A percentile compares a stretch with the other conserved stretches of the same genome.
Evolutionary conservation across 2,329 filamentous ascomycete species (phyloP).

Genomic region (Fusarium miscanthi): DNA sequence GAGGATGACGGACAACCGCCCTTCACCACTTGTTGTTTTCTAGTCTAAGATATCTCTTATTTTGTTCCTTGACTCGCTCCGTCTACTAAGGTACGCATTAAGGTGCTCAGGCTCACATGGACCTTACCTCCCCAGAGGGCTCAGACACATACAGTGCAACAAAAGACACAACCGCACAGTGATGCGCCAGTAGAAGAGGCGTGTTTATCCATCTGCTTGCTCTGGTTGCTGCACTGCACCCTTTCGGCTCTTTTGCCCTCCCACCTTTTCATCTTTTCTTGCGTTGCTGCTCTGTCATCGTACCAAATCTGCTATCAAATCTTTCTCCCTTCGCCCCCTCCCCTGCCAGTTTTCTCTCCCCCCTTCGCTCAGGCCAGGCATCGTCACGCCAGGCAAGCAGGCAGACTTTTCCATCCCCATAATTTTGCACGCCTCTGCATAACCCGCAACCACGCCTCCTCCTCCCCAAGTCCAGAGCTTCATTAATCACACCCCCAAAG

Average conservation of each 20-base stretch:
- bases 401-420: slow-evolving; percentile 39
- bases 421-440: slow-evolving; percentile 51
- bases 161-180: background rate
- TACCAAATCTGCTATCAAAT: slow-evolving; percentile 16
- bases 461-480: slow-evolving; percentile 47
- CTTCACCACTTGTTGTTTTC: slow-evolving; percentile 8
- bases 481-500: slow-evolving; percentile 57
- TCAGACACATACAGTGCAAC: slow-evolving; percentile 1
- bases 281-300: slow-evolving; percentile 14
- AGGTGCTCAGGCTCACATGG: slow-evolving; percentile 20
- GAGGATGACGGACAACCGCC: slow-evolving; percentile 27
- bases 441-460: slow-evolving; percentile 53
- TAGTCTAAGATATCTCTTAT: background rate
- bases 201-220: slow-evolving; percentile 22
- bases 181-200: slow-evolving; percentile 21
- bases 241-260: slow-evolving; percentile 37
- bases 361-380: slow-evolving; percentile 12
- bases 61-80: slow-evolving; percentile 11
- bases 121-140: background rate
- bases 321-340: slow-evolving; percentile 43
- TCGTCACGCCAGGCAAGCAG: slow-evolving; percentile 37
- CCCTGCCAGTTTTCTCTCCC: slow-evolving; percentile 26
- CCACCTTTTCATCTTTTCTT: slow-evolving; percentile 19
- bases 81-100: background rate
- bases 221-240: slow-evolving; percentile 18